Base-by-base conservation (phyloP, 139 green algal species). In the Dunaliella primolecta region DNA sequence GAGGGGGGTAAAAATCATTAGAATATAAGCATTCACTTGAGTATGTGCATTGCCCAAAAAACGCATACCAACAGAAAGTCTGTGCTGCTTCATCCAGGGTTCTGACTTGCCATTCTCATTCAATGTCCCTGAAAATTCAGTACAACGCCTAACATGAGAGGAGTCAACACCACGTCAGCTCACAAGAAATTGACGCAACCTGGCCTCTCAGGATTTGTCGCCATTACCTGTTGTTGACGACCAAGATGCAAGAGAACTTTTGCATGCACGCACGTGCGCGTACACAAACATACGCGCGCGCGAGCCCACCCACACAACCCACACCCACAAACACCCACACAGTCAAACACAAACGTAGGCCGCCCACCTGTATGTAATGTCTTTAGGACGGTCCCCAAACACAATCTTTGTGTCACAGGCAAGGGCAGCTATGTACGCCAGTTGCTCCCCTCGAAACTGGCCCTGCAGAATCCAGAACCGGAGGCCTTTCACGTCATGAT, bases 391-490 rank as follows among this genome's bases (percentile, higher is more conserved):
- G 86, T 97, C 94, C 0, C 89, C 94, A 84, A 95, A 93, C 71
- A 97, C 83, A 20, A 97, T 83, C n/a, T 85, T 75, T 0, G 94
- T 84, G 3, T 85, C 91, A 1, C 80, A 89, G 0, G 91, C 80
- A 33, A 97, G 88, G 0, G 94, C 94, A 15, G 93, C 92, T 32
- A 97, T 89, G 86, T 97, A 96, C 0, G 91, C 94, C 55, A 97
- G 86, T 86, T 95, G 93, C 85, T 97, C 94, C 30, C 92, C 93
- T 36, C 89, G 91, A 55, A 93, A 92, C n/a, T 86, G 55, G 0
- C 36, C 64, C 1, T 29, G n/a, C n/a, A n/a, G n/a, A n/a, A n/a
- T n/a, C n/a, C n/a, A n/a, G n/a, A n/a, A n/a, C n/a, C n/a, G n/a
- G n/a, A n/a, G n/a, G n/a, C n/a, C n/a, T n/a, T n/a, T n/a, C n/a